A percentile compares a stretch with the other conserved stretches of the same genome.
phyloP scores from a whole-genome alignment of 2,329 filamentous ascomycete species.

The Escovopsis sp. region DNA sequence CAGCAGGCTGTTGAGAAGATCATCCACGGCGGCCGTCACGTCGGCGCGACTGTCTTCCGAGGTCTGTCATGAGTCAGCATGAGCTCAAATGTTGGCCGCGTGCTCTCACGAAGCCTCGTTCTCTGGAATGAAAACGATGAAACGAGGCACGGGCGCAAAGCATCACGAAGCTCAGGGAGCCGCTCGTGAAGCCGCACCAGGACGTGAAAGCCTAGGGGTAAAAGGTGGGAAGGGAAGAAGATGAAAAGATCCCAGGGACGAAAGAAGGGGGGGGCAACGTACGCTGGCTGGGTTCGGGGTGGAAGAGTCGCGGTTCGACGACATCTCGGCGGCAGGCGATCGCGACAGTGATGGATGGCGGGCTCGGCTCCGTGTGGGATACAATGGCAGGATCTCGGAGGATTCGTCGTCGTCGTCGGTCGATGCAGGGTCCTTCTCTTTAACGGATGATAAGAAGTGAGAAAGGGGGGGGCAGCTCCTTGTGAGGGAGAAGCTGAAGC shows the following conservation, averaged over 20 bases:
- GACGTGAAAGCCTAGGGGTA: too few relatives aligned
- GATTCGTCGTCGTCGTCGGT: background rate
- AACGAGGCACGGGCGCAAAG: background rate
- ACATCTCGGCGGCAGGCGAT: background rate
- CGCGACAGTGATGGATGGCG: background rate
- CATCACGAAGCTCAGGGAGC: background rate
- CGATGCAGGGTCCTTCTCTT: background rate
- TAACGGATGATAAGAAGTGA: background rate
- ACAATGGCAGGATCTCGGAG: background rate
- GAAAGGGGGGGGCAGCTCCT: background rate
- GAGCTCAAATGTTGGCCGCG: background rate
- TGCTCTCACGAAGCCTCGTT: background rate
- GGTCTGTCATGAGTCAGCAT: constrained; percentile 1
- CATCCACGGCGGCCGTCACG: constrained; percentile 67
- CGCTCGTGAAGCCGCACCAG: too few relatives aligned
- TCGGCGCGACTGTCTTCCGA: constrained; percentile 27
- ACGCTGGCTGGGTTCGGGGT: constrained; percentile 4
- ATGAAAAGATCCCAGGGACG: too few relatives aligned
- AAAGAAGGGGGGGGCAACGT: background rate
- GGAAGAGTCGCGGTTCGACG: constrained; percentile 6
- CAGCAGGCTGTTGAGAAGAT: constrained; percentile 69
- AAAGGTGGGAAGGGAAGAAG: too few relatives aligned
- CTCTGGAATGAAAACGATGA: background rate
- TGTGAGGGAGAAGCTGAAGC: too few relatives aligned
- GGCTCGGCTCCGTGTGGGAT: background rate